Conservation (phyloP, 441 rosid species). For the Raphanus hybrid region DNA sequence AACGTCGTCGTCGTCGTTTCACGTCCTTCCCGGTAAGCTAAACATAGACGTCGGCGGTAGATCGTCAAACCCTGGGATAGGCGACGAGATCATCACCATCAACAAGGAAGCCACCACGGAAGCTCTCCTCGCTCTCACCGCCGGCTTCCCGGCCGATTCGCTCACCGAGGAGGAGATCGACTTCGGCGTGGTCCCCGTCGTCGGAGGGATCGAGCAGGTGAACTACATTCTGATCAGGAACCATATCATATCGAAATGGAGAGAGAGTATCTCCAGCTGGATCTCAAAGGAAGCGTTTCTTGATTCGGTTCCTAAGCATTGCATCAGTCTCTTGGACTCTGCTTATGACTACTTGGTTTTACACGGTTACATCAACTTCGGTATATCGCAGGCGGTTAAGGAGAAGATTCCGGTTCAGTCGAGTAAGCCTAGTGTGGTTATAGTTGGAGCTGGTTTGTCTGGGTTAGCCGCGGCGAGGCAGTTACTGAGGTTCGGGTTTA, state of each 20-base stretch:
- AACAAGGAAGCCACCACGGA: conserved; percentile 87
- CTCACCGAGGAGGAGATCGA: conserved; percentile 91
- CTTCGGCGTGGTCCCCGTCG: conserved; percentile 69
- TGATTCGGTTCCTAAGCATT: conserved; percentile 71
- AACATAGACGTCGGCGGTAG: conserved; percentile 7
- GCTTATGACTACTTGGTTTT: conserved; percentile 79
- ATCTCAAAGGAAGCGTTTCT: conserved; percentile 70
- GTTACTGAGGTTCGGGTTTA: conserved; percentile 82
- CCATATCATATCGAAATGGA: conserved; percentile 85
- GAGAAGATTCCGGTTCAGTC: conserved; percentile 65
- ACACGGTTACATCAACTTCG: conserved; percentile 82
- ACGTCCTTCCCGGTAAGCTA: neutral
- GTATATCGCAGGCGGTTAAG: conserved; percentile 72
- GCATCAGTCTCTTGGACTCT: conserved; percentile 66
- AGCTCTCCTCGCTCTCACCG: conserved; percentile 81
- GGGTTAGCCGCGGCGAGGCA: conserved; percentile 92
- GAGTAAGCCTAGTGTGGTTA: conserved; percentile 53
- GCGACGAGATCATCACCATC: conserved; percentile 90
- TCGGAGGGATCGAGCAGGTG: conserved; percentile 95
- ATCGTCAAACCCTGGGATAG: conserved; percentile 46
- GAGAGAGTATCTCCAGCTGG: conserved; percentile 76
- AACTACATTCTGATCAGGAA: conserved; percentile 85
- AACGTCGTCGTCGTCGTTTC: conserved; percentile 43
- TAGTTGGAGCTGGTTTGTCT: conserved; percentile 85
- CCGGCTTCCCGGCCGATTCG: conserved; percentile 94